Evolutionary conservation across 257 asterid species (phyloP).

Genomic region (Ocimum tenuiflorum): DNA sequence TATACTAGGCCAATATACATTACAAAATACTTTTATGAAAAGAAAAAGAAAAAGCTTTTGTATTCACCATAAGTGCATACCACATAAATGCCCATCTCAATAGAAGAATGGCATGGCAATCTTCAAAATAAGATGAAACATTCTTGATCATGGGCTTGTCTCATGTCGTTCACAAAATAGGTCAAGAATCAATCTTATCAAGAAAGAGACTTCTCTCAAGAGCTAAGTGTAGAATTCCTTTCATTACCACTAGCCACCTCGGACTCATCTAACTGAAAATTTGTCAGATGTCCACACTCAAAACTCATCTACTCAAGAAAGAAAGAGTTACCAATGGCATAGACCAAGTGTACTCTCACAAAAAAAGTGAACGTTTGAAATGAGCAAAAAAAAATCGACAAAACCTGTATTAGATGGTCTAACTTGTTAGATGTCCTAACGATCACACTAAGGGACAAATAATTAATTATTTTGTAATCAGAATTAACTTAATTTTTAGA

Average conservation of each 20-base stretch:
- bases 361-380: neutral
- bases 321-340: neutral
- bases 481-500: no score
- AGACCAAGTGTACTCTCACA: neutral
- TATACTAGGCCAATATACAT: constrained; percentile 4
- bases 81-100: neutral
- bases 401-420: no score
- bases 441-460: no score
- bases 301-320: no score
- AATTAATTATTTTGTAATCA: no score
- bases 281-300: neutral
- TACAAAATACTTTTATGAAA: constrained; percentile 5
- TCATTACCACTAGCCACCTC: neutral
- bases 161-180: neutral
- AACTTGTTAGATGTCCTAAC: no score
- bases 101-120: neutral
- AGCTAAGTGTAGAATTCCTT: neutral
- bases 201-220: neutral
- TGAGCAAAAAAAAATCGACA: neutral
- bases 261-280: neutral
- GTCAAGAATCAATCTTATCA: neutral
- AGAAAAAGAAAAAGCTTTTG: neutral
- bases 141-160: neutral
- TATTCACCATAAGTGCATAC: neutral
- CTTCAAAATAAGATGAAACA: neutral